Conservation (phyloP, 1,284 basidiomycete genomes). For the Moniliophthora roreri region DNA sequence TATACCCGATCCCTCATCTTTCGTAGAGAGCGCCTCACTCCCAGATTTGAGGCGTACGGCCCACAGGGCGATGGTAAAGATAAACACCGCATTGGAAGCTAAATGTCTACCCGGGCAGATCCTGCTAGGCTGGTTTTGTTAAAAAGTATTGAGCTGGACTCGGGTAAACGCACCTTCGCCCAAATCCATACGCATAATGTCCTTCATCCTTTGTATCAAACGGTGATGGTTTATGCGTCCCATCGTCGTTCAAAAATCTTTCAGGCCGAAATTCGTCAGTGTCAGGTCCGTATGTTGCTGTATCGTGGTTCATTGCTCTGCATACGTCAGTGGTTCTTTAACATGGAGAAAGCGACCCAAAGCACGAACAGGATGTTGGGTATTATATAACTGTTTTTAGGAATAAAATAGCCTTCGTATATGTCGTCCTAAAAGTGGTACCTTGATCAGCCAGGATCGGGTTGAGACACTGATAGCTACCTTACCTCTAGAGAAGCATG, state of each 20-base stretch:
- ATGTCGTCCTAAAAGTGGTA: conserved; percentile 4
- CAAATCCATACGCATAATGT: conserved; percentile 10
- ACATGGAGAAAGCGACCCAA: too few species aligned
- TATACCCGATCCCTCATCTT: too few species aligned
- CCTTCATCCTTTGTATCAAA: conserved; percentile 4
- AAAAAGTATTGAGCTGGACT: too few species aligned
- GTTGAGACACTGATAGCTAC: too few species aligned
- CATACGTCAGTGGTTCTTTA: not conserved
- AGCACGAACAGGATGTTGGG: conserved; percentile 8
- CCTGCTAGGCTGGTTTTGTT: too few species aligned
- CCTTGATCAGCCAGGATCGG: too few species aligned
- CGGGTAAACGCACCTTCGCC: conserved; percentile 6
- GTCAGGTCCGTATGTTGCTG: conserved; percentile 4
- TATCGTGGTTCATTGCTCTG: conserved; percentile 6
- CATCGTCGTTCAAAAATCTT: conserved; percentile 3
- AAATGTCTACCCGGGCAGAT: too few species aligned
- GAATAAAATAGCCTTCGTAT: conserved; percentile 10
- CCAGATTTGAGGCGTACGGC: too few species aligned
- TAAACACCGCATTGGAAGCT: too few species aligned
- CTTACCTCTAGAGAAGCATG: too few species aligned
- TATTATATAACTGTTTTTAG: conserved; percentile 1
- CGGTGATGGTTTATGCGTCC: not conserved
- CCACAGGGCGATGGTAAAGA: too few species aligned
- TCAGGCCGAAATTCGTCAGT: conserved; percentile 9
- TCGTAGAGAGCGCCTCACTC: too few species aligned